Evolutionary conservation across 2,329 filamentous ascomycete genomes (phyloP), one percentile per base, ranked within the genome.

Genomic region (Thielaviopsis euricoi): DNA sequence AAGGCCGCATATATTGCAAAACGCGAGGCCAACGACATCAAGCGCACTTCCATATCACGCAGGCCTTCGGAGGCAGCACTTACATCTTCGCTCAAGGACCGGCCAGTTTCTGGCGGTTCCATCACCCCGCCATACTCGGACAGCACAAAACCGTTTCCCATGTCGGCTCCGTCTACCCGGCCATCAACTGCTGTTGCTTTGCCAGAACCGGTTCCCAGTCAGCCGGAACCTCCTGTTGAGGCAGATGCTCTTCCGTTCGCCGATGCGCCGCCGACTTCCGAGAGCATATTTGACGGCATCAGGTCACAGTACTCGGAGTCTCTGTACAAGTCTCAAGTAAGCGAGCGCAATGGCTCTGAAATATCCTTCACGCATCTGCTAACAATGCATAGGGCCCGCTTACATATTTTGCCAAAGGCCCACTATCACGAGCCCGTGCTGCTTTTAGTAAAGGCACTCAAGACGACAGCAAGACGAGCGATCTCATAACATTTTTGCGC

Each of bases 321-420:
- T 6, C 68, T 85, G 1, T 83, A 82, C 73, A 74, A 81, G 70
- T 81, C 83, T 58, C 77, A 80, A 74, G 80, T 80, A 68, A 15
- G 73, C 64, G 37, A 12, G 17, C 3, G 17, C 49, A 53, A 1
- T 53, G 2, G n/a, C n/a, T n/a, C n/a, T 15, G 6, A 25, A 15
- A n/a, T 58, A 6, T 23, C 5, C 7, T 15, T 9, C 19, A 37
- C 7, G 22, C 12, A 17, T 10, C 17, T 49, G 5, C 21, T 46
- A 70, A 52, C 71, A n/a, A 59, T 17, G 19, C 33, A 10, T 50
- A 87, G 77, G 87, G 85, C 37, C 88, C 87, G 3, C 71, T 91
- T 58, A 87, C 87, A 59, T 93, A 90, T 68, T 90, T 91, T 69
- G 84, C 84, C 21, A 93, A 93, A 71, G 87, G 87, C 0, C 86